Conservation (phyloP, 176 grass and related monocot species). For the Pharus latifolius region DNA sequence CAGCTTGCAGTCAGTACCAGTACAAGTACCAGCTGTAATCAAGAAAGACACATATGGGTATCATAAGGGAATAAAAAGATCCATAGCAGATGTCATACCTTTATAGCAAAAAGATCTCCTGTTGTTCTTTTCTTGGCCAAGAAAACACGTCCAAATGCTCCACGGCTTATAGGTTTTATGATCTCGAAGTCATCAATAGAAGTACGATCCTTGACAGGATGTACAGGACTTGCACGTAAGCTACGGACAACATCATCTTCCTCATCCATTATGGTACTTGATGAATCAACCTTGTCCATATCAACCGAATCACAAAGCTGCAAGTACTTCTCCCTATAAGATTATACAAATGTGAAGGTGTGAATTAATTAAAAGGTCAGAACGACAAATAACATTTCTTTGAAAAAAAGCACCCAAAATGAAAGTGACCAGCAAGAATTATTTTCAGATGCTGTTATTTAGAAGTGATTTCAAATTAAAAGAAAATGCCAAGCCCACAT, state of each 20-base stretch:
- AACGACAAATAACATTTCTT: constrained; percentile 11
- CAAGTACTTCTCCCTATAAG: constrained; percentile 85
- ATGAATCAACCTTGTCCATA: constrained; percentile 82
- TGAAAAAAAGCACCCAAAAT: constrained; percentile 3
- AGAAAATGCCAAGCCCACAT: neutral
- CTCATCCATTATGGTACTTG: constrained; percentile 94
- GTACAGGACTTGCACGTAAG: constrained; percentile 88
- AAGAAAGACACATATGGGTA: neutral
- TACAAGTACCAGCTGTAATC: neutral
- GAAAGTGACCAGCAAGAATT: neutral
- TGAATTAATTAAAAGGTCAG: constrained; percentile 1
- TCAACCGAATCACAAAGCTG: constrained; percentile 95
- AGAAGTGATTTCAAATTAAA: neutral
- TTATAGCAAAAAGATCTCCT: constrained; percentile 98
- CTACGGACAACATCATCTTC: constrained; percentile 96
- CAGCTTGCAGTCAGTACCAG: neutral
- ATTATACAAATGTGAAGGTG: constrained; percentile 17
- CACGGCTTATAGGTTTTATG: constrained; percentile 96
- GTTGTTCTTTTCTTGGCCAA: constrained; percentile 99
- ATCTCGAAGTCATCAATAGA: constrained; percentile 99
- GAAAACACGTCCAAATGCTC: constrained; percentile 98
- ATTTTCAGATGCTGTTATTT: neutral
- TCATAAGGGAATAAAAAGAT: neutral
- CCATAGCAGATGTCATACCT: constrained; percentile 38
- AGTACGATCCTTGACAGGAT: constrained; percentile 88